Evolutionary conservation across 225 moss, liverwort and hornwort genomes (phyloP).

Genomic region (Anthoceros angustus): DNA sequence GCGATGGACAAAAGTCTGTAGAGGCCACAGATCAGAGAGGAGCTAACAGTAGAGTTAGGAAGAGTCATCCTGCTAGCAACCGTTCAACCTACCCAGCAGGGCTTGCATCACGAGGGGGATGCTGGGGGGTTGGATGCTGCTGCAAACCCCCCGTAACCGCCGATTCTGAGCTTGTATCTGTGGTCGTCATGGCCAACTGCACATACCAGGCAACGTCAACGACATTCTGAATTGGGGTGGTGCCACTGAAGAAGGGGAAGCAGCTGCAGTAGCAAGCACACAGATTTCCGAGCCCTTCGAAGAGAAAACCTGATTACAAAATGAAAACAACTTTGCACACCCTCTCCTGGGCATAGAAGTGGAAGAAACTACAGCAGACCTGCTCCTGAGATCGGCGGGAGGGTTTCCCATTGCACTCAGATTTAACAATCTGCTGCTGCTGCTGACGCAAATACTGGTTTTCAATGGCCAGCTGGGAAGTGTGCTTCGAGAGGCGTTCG

Average conservation of each 20-base stretch:
- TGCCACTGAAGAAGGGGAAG: background rate
- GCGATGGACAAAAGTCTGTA: slow-evolving; percentile 86
- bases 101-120: slow-evolving; percentile 91
- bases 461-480: slow-evolving; percentile 45
- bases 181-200: slow-evolving; percentile 85
- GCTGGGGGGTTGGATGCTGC: slow-evolving; percentile 85
- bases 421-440: slow-evolving; percentile 26
- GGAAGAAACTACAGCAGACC: slow-evolving; percentile 11
- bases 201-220: slow-evolving; percentile 26
- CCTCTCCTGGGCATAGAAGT: no score
- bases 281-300: background rate
- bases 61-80: background rate
- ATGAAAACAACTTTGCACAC: no score
- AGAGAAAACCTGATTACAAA: background rate
- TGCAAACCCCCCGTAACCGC: slow-evolving; percentile 95
- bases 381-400: slow-evolving; percentile 26
- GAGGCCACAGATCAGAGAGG: background rate
- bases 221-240: slow-evolving; percentile 16
- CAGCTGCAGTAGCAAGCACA: background rate
- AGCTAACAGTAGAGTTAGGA: no score
- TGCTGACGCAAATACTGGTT: slow-evolving; percentile 50
- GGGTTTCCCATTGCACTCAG: background rate
- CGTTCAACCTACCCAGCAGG: slow-evolving; percentile 56
- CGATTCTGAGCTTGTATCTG: slow-evolving; percentile 98
- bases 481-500: slow-evolving; percentile 46